Conservation (phyloP, 139 green algal genomes). For the Chlorella sorokiniana region DNA sequence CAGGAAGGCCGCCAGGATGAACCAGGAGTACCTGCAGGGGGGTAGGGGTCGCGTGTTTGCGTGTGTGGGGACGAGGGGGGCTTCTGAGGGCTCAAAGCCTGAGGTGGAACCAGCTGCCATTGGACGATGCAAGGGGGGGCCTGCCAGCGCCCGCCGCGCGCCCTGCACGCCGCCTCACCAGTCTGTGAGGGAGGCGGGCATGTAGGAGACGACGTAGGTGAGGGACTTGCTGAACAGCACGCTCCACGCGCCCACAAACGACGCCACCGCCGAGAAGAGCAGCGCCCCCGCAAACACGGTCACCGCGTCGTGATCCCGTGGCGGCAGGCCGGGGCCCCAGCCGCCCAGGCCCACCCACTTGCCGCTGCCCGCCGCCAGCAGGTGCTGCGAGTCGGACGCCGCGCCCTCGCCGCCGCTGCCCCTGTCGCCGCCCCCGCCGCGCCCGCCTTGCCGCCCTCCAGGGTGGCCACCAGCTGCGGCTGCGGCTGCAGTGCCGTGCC, state of each 20-base stretch:
- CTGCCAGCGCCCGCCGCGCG: not conserved
- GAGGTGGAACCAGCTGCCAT: not conserved
- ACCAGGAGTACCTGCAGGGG: conserved; percentile 44
- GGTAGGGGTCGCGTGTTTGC: not conserved
- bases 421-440: not conserved
- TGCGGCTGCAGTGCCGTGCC: not conserved
- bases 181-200: conserved; percentile 42
- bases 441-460: not conserved
- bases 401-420: not conserved
- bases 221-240: conserved; percentile 59
- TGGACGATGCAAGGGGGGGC: not conserved
- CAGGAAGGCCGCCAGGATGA: conserved; percentile 49
- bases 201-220: conserved; percentile 51
- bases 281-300: conserved; percentile 41
- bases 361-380: conserved; percentile 18
- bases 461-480: not conserved
- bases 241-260: conserved; percentile 55
- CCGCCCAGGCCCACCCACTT: not conserved
- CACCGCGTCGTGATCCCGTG: conserved; percentile 3
- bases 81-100: not conserved
- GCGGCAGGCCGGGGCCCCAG: not conserved
- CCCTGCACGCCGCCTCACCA: conserved; percentile 26
- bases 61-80: not conserved
- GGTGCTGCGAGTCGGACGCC: not conserved
- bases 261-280: conserved; percentile 58